A percentile compares a stretch with the other conserved stretches of the same genome.
phyloP scores from a whole-genome alignment of 306 rosid species.

The Dryas octopetala region DNA sequence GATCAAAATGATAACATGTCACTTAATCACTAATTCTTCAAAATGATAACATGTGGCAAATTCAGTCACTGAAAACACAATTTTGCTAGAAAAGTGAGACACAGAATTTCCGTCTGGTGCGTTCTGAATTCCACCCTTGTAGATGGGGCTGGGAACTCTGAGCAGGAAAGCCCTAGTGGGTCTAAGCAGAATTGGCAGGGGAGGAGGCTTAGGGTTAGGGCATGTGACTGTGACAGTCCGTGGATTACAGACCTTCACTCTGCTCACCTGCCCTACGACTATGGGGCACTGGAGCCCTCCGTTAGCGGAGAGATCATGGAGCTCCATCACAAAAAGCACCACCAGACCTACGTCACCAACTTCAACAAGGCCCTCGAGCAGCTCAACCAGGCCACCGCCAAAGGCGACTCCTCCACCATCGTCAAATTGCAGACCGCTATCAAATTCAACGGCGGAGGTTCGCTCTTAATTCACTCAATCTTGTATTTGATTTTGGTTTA shows the following conservation, averaged over 20 bases:
- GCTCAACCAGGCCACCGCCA: conserved; percentile 48
- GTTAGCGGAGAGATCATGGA: conserved; percentile 80
- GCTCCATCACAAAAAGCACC: conserved; percentile 86
- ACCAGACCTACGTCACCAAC: conserved; percentile 79
- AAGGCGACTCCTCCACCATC: conserved; percentile 42
- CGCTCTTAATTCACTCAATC: not conserved
- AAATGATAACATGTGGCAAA: too few species aligned
- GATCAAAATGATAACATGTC: too few species aligned
- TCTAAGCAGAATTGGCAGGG: conserved; percentile 21
- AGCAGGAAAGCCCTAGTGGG: conserved; percentile 21
- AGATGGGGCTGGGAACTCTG: conserved; percentile 23
- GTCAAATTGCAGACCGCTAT: conserved; percentile 44
- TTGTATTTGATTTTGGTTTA: not conserved
- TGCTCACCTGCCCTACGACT: conserved; percentile 73
- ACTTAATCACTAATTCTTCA: too few species aligned
- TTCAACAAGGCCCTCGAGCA: conserved; percentile 80
- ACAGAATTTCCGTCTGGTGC: too few species aligned
- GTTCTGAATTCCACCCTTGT: too few species aligned
- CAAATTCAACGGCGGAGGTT: conserved; percentile 60
- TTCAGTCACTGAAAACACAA: too few species aligned
- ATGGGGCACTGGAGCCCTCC: conserved; percentile 79
- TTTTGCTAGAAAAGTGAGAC: too few species aligned
- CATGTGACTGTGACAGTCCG: conserved; percentile 5
- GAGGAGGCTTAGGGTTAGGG: conserved; percentile 22
- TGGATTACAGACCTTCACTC: conserved; percentile 49